Base-by-base conservation (phyloP, 2,329 filamentous ascomycete genomes). In the Monilinia polystroma region DNA sequence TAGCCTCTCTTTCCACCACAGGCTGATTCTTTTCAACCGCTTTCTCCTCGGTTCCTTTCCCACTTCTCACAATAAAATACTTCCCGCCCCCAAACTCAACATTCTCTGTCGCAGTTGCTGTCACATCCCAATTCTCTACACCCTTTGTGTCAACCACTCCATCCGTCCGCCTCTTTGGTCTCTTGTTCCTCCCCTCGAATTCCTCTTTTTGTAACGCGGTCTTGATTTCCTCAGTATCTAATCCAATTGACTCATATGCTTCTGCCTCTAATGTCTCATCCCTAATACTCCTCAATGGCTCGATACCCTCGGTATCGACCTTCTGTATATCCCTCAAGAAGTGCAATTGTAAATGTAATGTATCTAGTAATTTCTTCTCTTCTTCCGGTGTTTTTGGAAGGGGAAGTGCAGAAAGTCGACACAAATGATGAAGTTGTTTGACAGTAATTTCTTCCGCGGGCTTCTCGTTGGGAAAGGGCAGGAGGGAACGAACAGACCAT, bases 311-410 rank as follows among this genome's bases (percentile, higher is more conserved):
- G 0, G 92, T 93, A 76, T 96, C 85, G 59, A 97, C 89, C 55
- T 83, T 81, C 75, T 96, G 93, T 26, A 98, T 88, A 69, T 92
- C 87, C 69, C 86, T 88, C n/a, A 98, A 93, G 75, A 99, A 99
- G 74, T 90, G 89, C 0, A 99, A 85, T 76, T 99, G 95, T 43
- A 90, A 87, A 63, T 88, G 84, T 2, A 99, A 83, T 1, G 89
- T 93, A 29, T 84, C 76, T 4, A 96, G 83, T 86, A 97, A 92
- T 35, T 82, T 79, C 0, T 80, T 74, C 76, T 96, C 90, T 72
- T 93, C 88, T 63, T 81, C 81, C 1, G 80, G 71, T 2, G 82
- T 82, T 23, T 82, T 79, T 0, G 94, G 93, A 1, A 84, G 83
- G 0, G 94, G 93, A 0, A 99, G 88, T 18, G 94, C 93, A 4